Conservation (phyloP, 441 rosid species). For the Erodium moschatum region DNA sequence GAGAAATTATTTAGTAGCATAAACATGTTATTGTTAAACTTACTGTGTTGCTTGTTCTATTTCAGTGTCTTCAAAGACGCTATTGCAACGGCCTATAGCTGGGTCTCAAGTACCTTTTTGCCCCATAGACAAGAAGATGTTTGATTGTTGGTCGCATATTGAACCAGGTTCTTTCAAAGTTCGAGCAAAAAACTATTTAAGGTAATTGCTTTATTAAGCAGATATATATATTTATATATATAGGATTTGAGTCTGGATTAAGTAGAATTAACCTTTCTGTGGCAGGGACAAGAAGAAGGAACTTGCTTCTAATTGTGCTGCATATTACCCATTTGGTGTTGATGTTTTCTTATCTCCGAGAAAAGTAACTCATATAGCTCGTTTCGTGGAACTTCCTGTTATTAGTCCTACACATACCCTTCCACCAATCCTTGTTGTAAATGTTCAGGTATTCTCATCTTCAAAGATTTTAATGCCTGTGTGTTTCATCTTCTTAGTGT, state of each 20-base stretch:
- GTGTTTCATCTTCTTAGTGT: too few species aligned
- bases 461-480: too few species aligned
- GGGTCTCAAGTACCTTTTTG: slow-evolving; percentile 87
- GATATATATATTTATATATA: too few species aligned
- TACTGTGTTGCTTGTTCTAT: slow-evolving; percentile 11
- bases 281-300: slow-evolving; percentile 85
- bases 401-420: slow-evolving; percentile 41
- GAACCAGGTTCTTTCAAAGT: slow-evolving; percentile 67
- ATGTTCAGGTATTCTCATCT: slow-evolving; percentile 54
- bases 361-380: slow-evolving; percentile 70
- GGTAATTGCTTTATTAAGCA: slow-evolving; percentile 30
- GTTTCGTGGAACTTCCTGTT: slow-evolving; percentile 62
- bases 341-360: slow-evolving; percentile 65
- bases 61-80: slow-evolving; percentile 65
- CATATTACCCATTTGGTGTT: slow-evolving; percentile 82
- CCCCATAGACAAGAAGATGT: slow-evolving; percentile 70
- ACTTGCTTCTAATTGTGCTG: slow-evolving; percentile 53
- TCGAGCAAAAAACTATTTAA: slow-evolving; percentile 59
- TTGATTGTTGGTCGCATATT: slow-evolving; percentile 70
- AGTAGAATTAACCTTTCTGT: slow-evolving; percentile 9
- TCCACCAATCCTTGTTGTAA: slow-evolving; percentile 69
- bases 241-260: too few species aligned
- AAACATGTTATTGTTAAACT: too few species aligned
- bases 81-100: slow-evolving; percentile 64
- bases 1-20: background rate